Evolutionary conservation across 106 monocot species (phyloP), one percentile per base, ranked within the genome.

Genomic region (Chionographis japonica): DNA sequence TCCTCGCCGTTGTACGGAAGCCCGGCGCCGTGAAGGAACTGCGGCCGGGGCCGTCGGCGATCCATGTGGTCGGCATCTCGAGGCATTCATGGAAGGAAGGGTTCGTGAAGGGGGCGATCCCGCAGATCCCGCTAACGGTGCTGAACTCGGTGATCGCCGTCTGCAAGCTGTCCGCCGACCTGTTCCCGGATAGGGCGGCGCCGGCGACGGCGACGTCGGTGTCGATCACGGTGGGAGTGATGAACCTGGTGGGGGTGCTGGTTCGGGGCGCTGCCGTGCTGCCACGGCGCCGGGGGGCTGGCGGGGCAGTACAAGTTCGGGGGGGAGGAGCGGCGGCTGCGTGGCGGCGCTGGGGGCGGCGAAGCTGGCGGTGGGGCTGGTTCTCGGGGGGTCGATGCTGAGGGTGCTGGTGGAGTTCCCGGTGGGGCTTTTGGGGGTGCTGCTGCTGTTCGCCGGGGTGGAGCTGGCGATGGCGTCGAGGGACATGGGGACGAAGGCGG

Each of bases 271-370:
- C 75, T 86, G 82, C 86, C 86, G 40, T 74, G 68, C 58, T 86
- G 86, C 78, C 86, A 86, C 72, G 86, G 86, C 4, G 86, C 86
- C 14, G 86, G 86, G 13, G 86, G 86, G 3, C 75, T 86, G 42
- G 86, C 86, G 20, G 86, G 86, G 50, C 86, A 86, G 78, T 82
- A 86, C 79, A 71, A 59, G 69, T 86, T 82, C 68, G 86, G 86
- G 11, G 11, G 86, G 40, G 1, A 52, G 86, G 60, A 69, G 78
- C 55, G 86, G 86, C 35, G 79, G 42, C 5, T 82, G 82, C 75
- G 86, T 86, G 72, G 86, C 82, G 19, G 50, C 60, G 63, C 86
- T 86, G 6, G 86, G 86, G n/a, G 74, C 53, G 58, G 72, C 74
- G 52, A 86, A 86, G 69, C 63, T 82, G 51, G 58, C 14, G 62